These are phyloP conservation scores for Suhomyces kilbournensis DNA, from an alignment of 805 yeast species.

Conservation along the genomic window DNA sequence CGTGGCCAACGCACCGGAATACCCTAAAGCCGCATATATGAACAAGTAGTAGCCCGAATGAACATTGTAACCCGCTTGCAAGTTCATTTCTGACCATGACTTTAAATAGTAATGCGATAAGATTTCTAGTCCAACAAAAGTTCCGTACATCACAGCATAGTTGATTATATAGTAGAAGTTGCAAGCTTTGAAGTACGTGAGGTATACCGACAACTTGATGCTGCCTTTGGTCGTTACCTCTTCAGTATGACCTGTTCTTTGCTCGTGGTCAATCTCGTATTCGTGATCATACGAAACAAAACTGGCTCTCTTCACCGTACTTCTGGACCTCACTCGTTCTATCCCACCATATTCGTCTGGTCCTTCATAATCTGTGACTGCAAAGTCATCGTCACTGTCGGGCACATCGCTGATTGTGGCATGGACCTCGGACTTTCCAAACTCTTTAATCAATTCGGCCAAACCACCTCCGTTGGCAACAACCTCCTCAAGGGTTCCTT, in stretches of 20 bases:
- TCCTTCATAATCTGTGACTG: constrained; percentile 5
- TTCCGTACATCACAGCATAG: constrained; percentile 20
- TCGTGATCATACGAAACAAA: constrained; percentile 33
- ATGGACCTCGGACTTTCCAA: constrained; percentile 20
- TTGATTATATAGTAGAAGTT: constrained; percentile 23
- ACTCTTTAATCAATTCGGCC: constrained; percentile 29
- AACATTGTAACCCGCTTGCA: constrained; percentile 22
- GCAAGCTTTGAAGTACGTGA: constrained; percentile 32
- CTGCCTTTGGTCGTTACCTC: constrained; percentile 21
- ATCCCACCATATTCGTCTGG: constrained; percentile 13
- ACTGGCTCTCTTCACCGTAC: constrained; percentile 24
- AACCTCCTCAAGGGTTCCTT: constrained; percentile 50
- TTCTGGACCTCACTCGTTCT: constrained; percentile 13
- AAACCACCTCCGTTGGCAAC: constrained; percentile 37
- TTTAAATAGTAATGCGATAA: constrained; percentile 30
- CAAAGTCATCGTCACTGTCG: constrained; percentile 1
- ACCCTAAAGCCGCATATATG: constrained; percentile 26
- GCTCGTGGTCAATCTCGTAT: constrained; percentile 15
- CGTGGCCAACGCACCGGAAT: constrained; percentile 24
- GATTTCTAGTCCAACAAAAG: constrained; percentile 17
- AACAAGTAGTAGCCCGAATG: constrained; percentile 22
- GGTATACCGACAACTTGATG: constrained; percentile 27
- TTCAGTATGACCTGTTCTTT: constrained; percentile 18
- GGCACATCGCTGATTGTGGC: constrained; percentile 9
- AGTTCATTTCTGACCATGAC: constrained; percentile 35